Percentiles rank a stretch among this genome's conserved stretches.
Conservation (phyloP, 106 monocot species). For the Apostasia ramifera region DNA sequence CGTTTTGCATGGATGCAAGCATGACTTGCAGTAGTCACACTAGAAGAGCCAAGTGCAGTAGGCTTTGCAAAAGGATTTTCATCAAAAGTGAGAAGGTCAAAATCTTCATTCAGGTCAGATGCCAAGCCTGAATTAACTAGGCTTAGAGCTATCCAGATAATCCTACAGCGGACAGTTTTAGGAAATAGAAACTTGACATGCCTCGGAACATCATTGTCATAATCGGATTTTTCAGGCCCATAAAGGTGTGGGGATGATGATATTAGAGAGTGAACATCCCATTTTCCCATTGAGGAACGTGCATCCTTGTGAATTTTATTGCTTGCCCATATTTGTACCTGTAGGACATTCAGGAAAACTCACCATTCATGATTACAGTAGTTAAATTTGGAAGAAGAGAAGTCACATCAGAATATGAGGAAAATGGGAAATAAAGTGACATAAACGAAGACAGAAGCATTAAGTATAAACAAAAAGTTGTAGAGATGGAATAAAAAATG, state of each 20-base stretch:
- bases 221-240: slow-evolving; percentile 48
- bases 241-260: slow-evolving; percentile 46
- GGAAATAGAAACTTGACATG: slow-evolving; percentile 74
- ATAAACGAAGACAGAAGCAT: slow-evolving; percentile 2
- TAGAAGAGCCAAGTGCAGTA: slow-evolving; percentile 10
- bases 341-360: slow-evolving; percentile 10
- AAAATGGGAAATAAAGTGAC: too few species aligned
- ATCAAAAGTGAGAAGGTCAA: slow-evolving; percentile 71
- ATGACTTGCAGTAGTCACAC: slow-evolving; percentile 10
- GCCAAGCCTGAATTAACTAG: slow-evolving; percentile 36
- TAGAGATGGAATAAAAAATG: background rate
- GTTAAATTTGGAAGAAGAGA: background rate
- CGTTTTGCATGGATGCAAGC: slow-evolving; percentile 85
- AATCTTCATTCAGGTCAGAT: slow-evolving; percentile 38
- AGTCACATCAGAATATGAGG: background rate
- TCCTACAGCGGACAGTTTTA: slow-evolving; percentile 74
- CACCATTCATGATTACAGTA: background rate
- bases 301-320: slow-evolving; percentile 86
- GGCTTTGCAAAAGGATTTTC: slow-evolving; percentile 33
- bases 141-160: slow-evolving; percentile 75
- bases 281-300: slow-evolving; percentile 84
- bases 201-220: slow-evolving; percentile 35
- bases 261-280: slow-evolving; percentile 58
- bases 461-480: background rate
- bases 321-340: slow-evolving; percentile 98